These are phyloP conservation scores for Kodamaea alishanica DNA, from an alignment of 1,139 yeast species.

Conservation along the genomic window DNA sequence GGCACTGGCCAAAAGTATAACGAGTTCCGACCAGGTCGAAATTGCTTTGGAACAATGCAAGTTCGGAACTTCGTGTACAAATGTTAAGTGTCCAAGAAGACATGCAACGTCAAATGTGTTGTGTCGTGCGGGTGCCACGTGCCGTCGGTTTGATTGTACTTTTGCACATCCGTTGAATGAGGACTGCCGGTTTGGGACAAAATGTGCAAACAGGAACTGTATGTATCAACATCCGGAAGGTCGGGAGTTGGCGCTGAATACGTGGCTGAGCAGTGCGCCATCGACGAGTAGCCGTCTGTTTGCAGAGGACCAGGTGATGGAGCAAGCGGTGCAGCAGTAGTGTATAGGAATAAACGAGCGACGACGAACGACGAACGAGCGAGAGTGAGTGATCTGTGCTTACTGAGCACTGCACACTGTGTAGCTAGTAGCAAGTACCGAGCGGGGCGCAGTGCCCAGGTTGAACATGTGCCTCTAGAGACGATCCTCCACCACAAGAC, in stretches of 20 bases:
- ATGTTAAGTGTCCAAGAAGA: conserved; percentile 73
- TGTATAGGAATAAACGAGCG: conserved; percentile 13
- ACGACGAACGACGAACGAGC: conserved; percentile 9
- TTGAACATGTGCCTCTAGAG: too few species aligned
- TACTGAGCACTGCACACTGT: conserved; percentile 4
- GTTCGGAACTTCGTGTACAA: conserved; percentile 71
- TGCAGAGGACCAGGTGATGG: conserved; percentile 77
- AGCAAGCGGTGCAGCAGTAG: conserved; percentile 52
- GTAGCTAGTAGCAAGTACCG: not conserved
- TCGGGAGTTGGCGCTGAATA: conserved; percentile 41
- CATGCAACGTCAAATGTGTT: conserved; percentile 71
- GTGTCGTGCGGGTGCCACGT: conserved; percentile 77
- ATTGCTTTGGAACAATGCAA: conserved; percentile 76
- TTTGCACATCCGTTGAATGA: conserved; percentile 79
- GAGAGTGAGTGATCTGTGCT: conserved; percentile 1
- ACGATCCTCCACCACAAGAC: too few species aligned
- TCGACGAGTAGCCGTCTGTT: conserved; percentile 57
- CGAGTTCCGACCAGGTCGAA: conserved; percentile 31
- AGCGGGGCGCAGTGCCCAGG: too few species aligned
- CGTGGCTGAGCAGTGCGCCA: conserved; percentile 29
- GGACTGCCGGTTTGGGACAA: conserved; percentile 73
- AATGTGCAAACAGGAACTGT: conserved; percentile 69
- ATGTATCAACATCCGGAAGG: conserved; percentile 78
- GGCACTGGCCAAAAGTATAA: conserved; percentile 27
- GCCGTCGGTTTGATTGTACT: conserved; percentile 75